Conservation (phyloP, 208 protist genomes). For the Acanthamoeba healyi region DNA sequence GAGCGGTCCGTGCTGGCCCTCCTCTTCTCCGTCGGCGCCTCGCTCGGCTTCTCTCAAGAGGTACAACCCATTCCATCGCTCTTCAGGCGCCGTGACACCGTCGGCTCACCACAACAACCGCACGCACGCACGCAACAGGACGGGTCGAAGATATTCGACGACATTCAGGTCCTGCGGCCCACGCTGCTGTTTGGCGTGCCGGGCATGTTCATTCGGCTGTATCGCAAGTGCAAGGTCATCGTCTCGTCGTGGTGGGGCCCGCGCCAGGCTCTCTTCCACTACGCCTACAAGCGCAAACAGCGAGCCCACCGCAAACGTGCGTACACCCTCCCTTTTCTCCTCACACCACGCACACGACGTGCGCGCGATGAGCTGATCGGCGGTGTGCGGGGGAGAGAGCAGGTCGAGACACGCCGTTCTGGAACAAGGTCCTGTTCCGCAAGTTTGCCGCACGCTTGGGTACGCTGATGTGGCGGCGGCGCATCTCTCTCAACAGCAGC, state of each 20-base stretch:
- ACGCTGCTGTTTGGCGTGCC: constrained; percentile 90
- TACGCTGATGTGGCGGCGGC: too few species aligned
- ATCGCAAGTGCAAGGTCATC: constrained; percentile 84
- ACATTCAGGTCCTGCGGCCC: constrained; percentile 88
- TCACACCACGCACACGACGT: neutral
- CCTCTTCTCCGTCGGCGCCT: constrained; percentile 78
- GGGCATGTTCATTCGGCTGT: constrained; percentile 89
- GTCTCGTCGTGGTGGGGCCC: constrained; percentile 65
- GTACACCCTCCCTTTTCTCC: neutral
- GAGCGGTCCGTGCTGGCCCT: constrained; percentile 82
- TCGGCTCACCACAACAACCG: too few species aligned
- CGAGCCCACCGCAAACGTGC: constrained; percentile 41
- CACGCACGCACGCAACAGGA: constrained; percentile 49
- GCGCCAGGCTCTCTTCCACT: neutral
- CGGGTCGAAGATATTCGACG: constrained; percentile 86
- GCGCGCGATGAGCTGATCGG: too few species aligned
- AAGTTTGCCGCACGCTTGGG: constrained; percentile 38
- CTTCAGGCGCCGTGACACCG: neutral
- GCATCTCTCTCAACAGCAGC: too few species aligned
- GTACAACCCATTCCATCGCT: constrained; percentile 82
- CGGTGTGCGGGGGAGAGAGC: neutral
- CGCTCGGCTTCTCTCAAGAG: constrained; percentile 88
- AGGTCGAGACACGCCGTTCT: constrained; percentile 58
- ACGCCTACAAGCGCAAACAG: constrained; percentile 43
- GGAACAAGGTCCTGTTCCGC: constrained; percentile 53